Evolutionary conservation across 208 protist species (phyloP).

Genomic region (Naegleria fowleri): DNA sequence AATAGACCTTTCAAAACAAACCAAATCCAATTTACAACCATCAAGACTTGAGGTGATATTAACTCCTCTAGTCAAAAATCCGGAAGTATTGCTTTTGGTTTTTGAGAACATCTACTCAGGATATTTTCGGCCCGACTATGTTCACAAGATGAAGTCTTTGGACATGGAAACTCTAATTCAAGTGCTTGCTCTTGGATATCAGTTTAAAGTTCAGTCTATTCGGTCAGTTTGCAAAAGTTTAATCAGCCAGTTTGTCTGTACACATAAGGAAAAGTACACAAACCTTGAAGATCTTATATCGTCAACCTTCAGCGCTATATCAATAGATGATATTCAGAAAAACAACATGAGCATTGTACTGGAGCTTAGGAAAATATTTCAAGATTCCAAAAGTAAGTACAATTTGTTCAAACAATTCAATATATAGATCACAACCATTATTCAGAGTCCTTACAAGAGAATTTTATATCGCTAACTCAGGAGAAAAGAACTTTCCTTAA

Average conservation of each 20-base stretch:
- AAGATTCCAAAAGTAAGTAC: background rate
- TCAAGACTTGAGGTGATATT: background rate
- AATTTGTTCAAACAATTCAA: background rate
- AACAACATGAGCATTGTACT: background rate
- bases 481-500: background rate
- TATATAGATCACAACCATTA: too few relatives aligned
- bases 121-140: background rate
- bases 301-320: background rate
- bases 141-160: background rate
- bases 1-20: background rate
- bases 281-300: background rate
- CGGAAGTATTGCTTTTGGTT: background rate
- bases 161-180: background rate
- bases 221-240: background rate
- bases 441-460: background rate
- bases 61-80: background rate
- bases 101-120: constrained; percentile 10
- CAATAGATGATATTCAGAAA: background rate
- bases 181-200: background rate
- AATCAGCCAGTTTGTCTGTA: background rate
- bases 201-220: background rate
- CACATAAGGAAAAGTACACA: background rate
- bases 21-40: background rate
- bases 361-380: background rate
- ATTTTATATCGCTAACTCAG: background rate